phyloP scores from a whole-genome alignment of 208 protist genomes.

The Angomonas desouzai region DNA sequence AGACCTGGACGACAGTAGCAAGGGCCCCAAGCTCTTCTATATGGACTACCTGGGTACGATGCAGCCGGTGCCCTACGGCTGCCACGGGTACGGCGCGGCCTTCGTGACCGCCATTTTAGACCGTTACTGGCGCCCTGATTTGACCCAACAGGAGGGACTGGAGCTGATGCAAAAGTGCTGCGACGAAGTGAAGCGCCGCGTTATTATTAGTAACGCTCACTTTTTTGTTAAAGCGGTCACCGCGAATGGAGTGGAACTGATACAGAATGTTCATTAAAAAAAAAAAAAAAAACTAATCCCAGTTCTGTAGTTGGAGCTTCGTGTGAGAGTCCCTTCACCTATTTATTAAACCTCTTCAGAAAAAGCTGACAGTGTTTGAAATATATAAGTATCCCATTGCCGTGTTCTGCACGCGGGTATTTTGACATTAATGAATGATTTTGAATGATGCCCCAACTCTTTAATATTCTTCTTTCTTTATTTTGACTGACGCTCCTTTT shows the following conservation, averaged over 20 bases:
- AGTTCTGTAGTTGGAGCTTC: background rate
- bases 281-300: too few relatives aligned
- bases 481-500: too few relatives aligned
- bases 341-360: background rate
- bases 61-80: slow-evolving; percentile 87
- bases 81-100: slow-evolving; percentile 92
- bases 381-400: background rate
- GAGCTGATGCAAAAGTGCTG: slow-evolving; percentile 94
- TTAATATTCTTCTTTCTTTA: too few relatives aligned
- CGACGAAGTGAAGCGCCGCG: slow-evolving; percentile 85
- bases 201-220: slow-evolving; percentile 81
- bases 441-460: too few relatives aligned
- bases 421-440: too few relatives aligned
- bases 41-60: slow-evolving; percentile 94
- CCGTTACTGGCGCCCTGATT: slow-evolving; percentile 83
- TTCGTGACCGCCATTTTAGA: slow-evolving; percentile 92
- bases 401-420: too few relatives aligned
- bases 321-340: too few relatives aligned
- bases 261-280: slow-evolving; percentile 52
- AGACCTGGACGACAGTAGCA: slow-evolving; percentile 50
- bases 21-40: slow-evolving; percentile 88
- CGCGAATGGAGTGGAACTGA: slow-evolving; percentile 73
- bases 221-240: slow-evolving; percentile 94
- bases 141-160: slow-evolving; percentile 87
- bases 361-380: background rate